A percentile compares a stretch with the other conserved stretches of the same genome.
Evolutionary conservation across 352 stramenopile genomes (phyloP).

Genomic region (Albugo laibachii): DNA sequence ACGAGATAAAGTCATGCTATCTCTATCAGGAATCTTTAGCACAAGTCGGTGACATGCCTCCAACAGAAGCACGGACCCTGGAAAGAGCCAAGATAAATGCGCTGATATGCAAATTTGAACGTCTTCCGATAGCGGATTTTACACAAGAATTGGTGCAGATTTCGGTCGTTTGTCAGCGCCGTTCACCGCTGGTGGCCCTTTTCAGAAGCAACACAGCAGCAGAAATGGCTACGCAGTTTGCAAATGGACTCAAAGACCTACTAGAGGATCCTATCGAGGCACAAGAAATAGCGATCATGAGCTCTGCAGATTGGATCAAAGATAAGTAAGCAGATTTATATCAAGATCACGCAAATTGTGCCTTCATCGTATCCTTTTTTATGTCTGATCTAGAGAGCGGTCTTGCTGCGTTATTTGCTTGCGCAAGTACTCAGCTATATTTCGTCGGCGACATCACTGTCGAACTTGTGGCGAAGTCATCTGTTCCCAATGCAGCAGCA

Average conservation of each 20-base stretch:
- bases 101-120: slow-evolving; percentile 75
- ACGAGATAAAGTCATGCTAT: slow-evolving; percentile 67
- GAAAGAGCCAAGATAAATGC: slow-evolving; percentile 69
- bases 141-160: slow-evolving; percentile 61
- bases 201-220: slow-evolving; percentile 66
- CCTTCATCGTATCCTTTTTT: background rate
- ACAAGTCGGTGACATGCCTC: slow-evolving; percentile 61
- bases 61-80: slow-evolving; percentile 55
- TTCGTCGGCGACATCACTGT: slow-evolving; percentile 73
- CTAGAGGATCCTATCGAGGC: slow-evolving; percentile 58
- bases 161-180: slow-evolving; percentile 66
- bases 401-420: slow-evolving; percentile 68
- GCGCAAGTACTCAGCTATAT: slow-evolving; percentile 62
- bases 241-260: slow-evolving; percentile 49
- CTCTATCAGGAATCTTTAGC: slow-evolving; percentile 71
- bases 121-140: slow-evolving; percentile 30
- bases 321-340: slow-evolving; percentile 16
- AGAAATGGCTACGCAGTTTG: slow-evolving; percentile 70
- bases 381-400: slow-evolving; percentile 15
- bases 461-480: slow-evolving; percentile 76
- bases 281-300: slow-evolving; percentile 62
- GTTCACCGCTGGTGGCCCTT: slow-evolving; percentile 52
- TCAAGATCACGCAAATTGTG: too few relatives aligned
- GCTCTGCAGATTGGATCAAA: slow-evolving; percentile 65
- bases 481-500: slow-evolving; percentile 73